phyloP scores from a whole-genome alignment of 2,329 filamentous ascomycete genomes.

The Ceratocystis albifundus region DNA sequence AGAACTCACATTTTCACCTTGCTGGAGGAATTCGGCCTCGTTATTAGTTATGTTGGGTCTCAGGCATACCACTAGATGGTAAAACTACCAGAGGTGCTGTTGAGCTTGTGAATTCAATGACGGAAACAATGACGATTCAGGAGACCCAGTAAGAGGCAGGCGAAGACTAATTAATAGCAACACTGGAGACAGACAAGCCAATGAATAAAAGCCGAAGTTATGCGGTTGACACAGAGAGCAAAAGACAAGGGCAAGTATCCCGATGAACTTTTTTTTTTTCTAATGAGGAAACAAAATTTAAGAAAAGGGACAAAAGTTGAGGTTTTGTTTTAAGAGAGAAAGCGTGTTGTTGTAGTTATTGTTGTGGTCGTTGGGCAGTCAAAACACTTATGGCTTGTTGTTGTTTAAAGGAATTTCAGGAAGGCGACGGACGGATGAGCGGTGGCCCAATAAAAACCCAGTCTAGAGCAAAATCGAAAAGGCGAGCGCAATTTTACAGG shows the following conservation, averaged over 20 bases:
- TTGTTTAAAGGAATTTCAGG: background rate
- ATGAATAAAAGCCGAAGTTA: background rate
- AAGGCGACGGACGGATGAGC: background rate
- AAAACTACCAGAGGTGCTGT: background rate
- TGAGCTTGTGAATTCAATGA: background rate
- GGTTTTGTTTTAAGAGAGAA: background rate
- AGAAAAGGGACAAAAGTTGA: background rate
- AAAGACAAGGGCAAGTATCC: background rate
- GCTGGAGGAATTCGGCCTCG: slow-evolving; percentile 15
- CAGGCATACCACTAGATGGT: slow-evolving; percentile 5
- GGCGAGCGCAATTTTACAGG: background rate
- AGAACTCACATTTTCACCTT: slow-evolving; percentile 1
- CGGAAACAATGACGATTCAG: background rate
- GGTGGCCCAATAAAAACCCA: slow-evolving; percentile 8
- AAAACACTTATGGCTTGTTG: background rate
- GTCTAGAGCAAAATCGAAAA: slow-evolving; percentile 6
- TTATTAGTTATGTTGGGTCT: background rate
- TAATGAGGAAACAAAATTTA: background rate
- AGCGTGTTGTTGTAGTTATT: slow-evolving; percentile 9
- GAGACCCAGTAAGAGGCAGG: background rate
- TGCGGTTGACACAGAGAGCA: background rate
- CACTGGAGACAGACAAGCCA: background rate
- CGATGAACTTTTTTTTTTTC: too few relatives aligned
- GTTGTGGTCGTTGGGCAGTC: slow-evolving; percentile 13
- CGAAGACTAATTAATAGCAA: background rate